Evolutionary conservation across 2,329 filamentous ascomycete genomes (phyloP), one percentile per base, ranked within the genome.

Genomic region (Emydomyces testavorans): DNA sequence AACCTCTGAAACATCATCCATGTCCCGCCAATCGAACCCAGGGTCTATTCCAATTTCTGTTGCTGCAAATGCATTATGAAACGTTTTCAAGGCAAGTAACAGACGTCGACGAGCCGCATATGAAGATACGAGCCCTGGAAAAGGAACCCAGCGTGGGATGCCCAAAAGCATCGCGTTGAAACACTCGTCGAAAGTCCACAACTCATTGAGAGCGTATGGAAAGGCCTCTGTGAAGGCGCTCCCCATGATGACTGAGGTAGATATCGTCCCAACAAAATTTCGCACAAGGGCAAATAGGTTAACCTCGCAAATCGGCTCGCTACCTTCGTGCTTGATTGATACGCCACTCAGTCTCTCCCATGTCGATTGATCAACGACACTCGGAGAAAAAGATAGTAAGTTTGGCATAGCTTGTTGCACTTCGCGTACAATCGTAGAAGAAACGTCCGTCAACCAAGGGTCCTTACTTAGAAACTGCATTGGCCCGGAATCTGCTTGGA

Each of bases 311-410:
- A 73, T 66, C 23, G 65, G 61, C 13, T 59, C 51, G 28, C 58
- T 56, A 4, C 60, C 65, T n/a, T 62, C 60, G 1, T 64, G 54
- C 13, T 72, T 71, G 7, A 69, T 60, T 2, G 63, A 62, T 1
- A 74, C 65, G 7, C 68, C 61, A 15, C 66, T 71, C n/a, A 60
- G 64, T 28, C 76, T 71, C 58, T 83, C 80, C 79, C 80, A 83
- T 1, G 68, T 66, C 55, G 71, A 70, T 51, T 81, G 76, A 56
- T 83, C 79, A 20, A 83, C 76, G 2, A 72, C 64, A 15, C 76
- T 79, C 6, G 71, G 66, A 31, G 71, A 72, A 55, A 79, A 80
- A 0, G 77, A 78, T 32, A 82, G 70, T 28, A 83, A 60, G 46
- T 77, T 73, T 3, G 75, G 72, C 8, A 76, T 66, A 15, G 71